Conservation (phyloP, 2,329 filamentous ascomycete genomes). For the Epichloe glyceriae region DNA sequence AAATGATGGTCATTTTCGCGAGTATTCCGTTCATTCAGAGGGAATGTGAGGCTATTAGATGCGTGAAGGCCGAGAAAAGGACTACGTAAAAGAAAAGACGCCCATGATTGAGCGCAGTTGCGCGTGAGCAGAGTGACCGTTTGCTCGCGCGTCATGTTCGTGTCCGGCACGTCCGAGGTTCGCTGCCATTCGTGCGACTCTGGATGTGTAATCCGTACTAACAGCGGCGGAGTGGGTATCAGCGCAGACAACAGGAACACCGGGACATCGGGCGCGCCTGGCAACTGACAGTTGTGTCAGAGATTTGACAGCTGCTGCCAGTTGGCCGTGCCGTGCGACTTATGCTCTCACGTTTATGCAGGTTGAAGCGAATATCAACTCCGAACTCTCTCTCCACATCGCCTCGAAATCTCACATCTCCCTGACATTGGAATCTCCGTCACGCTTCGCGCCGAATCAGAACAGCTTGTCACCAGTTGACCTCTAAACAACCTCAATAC, state of each 20-base stretch:
- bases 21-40: background rate
- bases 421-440: background rate
- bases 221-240: background rate
- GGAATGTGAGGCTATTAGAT: background rate
- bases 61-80: background rate
- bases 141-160: background rate
- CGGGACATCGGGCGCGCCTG: background rate
- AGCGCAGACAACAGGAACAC: background rate
- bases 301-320: slow-evolving; percentile 2
- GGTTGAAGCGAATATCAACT: background rate
- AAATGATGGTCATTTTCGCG: background rate
- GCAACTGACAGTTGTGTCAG: background rate
- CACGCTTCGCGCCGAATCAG: background rate
- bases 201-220: background rate
- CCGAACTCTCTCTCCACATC: background rate
- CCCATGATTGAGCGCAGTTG: background rate
- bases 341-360: background rate
- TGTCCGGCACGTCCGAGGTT: background rate
- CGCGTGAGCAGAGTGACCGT: background rate
- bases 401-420: background rate
- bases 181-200: background rate
- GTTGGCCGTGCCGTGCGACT: background rate
- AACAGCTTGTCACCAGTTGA: background rate
- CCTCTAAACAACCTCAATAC: background rate
- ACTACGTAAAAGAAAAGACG: too few relatives aligned